Evolutionary conservation across 495 filamentous ascomycete genomes (phyloP).

Genomic region (Darksidea phi): DNA sequence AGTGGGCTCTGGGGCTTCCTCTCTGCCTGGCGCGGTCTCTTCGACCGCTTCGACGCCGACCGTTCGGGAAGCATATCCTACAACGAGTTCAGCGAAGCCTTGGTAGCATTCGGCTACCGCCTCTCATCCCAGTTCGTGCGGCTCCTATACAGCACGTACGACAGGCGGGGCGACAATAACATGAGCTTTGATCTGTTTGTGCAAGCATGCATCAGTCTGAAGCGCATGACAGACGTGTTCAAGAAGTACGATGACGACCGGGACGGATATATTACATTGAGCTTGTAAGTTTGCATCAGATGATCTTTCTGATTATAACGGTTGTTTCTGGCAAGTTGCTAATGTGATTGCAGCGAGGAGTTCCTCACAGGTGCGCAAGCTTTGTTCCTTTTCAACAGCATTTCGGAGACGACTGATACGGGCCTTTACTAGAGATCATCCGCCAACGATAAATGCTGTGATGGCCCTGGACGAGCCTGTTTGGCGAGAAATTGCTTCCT

Average conservation of each 20-base stretch:
- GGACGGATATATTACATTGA: conserved; percentile 64
- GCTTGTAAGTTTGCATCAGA: conserved; percentile 46
- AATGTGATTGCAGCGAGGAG: conserved; percentile 41
- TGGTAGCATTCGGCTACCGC: conserved; percentile 92
- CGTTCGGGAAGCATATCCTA: conserved; percentile 80
- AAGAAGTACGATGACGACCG: conserved; percentile 98
- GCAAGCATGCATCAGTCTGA: conserved; percentile 91
- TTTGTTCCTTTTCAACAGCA: conserved; percentile 48
- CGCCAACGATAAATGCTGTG: conserved; percentile 30
- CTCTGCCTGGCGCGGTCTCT: conserved; percentile 86
- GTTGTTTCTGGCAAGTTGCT: too few species aligned
- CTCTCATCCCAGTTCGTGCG: conserved; percentile 78
- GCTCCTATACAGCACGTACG: conserved; percentile 73
- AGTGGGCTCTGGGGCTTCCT: conserved; percentile 86
- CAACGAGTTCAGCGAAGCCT: conserved; percentile 84
- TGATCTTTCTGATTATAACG: too few species aligned
- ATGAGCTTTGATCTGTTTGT: conserved; percentile 97
- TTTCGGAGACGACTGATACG: conserved; percentile 45
- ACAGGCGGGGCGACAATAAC: conserved; percentile 49
- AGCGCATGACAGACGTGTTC: conserved; percentile 98
- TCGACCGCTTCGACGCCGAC: conserved; percentile 94
- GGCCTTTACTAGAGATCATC: conserved; percentile 47
- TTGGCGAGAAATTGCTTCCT: not conserved
- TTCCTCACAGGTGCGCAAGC: conserved; percentile 50
- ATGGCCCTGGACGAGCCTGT: too few species aligned